Evolutionary conservation across 805 yeast genomes (phyloP), one percentile per base, ranked within the genome.

Genomic region (Saturnispora mendoncae): DNA sequence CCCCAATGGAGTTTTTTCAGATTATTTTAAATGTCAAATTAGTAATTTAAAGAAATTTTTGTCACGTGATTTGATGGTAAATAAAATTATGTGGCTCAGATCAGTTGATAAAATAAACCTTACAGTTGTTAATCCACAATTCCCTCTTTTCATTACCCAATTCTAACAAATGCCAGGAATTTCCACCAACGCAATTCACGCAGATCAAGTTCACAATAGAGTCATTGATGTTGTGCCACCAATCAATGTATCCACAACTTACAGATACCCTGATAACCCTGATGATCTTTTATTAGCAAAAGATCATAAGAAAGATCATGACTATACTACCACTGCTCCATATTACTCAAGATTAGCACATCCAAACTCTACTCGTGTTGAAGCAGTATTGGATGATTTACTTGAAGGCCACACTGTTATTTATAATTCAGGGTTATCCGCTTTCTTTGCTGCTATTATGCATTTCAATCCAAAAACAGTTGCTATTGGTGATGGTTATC

Each of bases 201-300:
- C 77, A 0, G 95, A 84, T 47, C 85, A 81, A 50, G 63, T 59
- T 5, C 54, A 67, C 25, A 64, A 69, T 45, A 63, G 83, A 47
- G 83, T 76, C 5, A 54, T 71, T 0, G 88, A 82, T 52, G 80
- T 81, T 31, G 78, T 80, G 1, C 79, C 90, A 6, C 94, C 97
- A 19, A 79, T 88, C 45, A 84, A 83, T 47, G 80, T 84, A 3
- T 61, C 92, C 2, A 82, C 96, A 1, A 88, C 95, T 1, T 87
- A 66, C 59, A 68, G 74, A 41, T 88, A 87, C 60, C 61, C 72
- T 23, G 57, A 67, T 3, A 72, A 83, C 46, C 86, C 88, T 1
- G 65, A 56, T 0, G 64, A 76, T 19, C 65, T 84, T 34, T 54
- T 64, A 12, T 68, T 77, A 6, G 71, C 72, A 43, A 61, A 57